Base-by-base conservation (phyloP, 1,284 basidiomycete species). In the Serendipita sp. region DNA sequence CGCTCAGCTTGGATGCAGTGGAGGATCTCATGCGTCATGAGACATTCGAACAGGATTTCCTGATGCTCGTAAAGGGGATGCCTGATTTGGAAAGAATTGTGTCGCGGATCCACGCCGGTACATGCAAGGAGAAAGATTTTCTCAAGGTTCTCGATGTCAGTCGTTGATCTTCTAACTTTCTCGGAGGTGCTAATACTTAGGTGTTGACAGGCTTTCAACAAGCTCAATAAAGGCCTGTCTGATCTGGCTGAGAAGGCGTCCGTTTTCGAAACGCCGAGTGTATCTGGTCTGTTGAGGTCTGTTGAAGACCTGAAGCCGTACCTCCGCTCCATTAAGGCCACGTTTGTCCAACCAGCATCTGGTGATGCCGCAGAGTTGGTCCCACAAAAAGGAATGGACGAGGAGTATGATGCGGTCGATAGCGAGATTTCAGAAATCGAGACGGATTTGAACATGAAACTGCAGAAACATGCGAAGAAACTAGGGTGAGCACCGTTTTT, bases 1-100 rank as follows among this genome's bases (percentile, higher is more conserved):
- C 61, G 60, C 64, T 61, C 66, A 92, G 92, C 62, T 82, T 94
- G 15, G 93, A 97, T 71, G 93, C 93, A 3, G 91, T 98, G 0
- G 79, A 95, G 68, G 92, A 93, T 70, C 79, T 98, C 49, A 83
- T 97, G 70, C 76, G 81, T 35, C 81, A 92, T 66, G 82, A 82
- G 0, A 81, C 79, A 0, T 94, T 93, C 70, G 85, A 88, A 68
- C 77, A 77, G 2, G 79, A 83, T 1, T 97, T 96, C 71, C 80
- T 79, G 22, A 79, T 81, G 60, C 73, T 92, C 29, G 84, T 83
- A 4, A 93, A 89, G 71, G 84, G 86, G 17, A 74, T 96, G 10
- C 93, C 93, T 6, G 94, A 98, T 72, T 80, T 98, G 2, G 94
- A 98, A 72, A 88, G 94, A 32, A 83, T 95, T 64, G 85, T 98